phyloP scores from a whole-genome alignment of 257 asterid genomes.

The Penstemon eatonii region DNA sequence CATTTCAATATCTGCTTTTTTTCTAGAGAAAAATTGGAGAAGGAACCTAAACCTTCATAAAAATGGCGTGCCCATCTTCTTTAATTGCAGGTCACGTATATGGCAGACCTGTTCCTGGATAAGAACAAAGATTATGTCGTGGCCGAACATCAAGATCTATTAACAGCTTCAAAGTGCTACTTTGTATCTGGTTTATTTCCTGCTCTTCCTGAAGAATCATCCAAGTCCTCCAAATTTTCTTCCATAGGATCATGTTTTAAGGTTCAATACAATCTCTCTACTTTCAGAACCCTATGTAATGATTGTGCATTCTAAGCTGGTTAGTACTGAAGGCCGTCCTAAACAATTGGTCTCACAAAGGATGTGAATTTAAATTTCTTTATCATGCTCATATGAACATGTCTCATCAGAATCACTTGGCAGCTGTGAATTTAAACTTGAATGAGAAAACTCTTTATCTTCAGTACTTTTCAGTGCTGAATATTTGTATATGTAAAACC shows the following conservation, averaged over 20 bases:
- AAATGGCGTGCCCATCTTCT: slow-evolving; percentile 22
- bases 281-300: not conserved
- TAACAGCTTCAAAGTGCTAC: slow-evolving; percentile 82
- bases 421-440: too few species aligned
- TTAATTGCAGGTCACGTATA: slow-evolving; percentile 69
- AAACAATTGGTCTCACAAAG: not conserved
- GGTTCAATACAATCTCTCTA: slow-evolving; percentile 45
- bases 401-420: too few species aligned
- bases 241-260: slow-evolving; percentile 97
- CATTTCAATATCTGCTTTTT: slow-evolving; percentile 26
- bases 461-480: too few species aligned
- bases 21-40: slow-evolving; percentile 6
- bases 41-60: not conserved
- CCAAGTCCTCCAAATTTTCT: slow-evolving; percentile 96
- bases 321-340: slow-evolving; percentile 18
- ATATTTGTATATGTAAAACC: too few species aligned
- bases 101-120: slow-evolving; percentile 93
- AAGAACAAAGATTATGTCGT: slow-evolving; percentile 99
- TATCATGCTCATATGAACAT: not conserved
- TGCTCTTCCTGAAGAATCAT: slow-evolving; percentile 84
- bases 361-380: not conserved
- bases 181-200: slow-evolving; percentile 96
- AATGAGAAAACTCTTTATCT: too few species aligned
- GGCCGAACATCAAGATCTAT: slow-evolving; percentile 94
- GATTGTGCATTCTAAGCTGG: not conserved